Base-by-base conservation (phyloP, 495 filamentous ascomycete species). In the Rusavskia elegans region DNA sequence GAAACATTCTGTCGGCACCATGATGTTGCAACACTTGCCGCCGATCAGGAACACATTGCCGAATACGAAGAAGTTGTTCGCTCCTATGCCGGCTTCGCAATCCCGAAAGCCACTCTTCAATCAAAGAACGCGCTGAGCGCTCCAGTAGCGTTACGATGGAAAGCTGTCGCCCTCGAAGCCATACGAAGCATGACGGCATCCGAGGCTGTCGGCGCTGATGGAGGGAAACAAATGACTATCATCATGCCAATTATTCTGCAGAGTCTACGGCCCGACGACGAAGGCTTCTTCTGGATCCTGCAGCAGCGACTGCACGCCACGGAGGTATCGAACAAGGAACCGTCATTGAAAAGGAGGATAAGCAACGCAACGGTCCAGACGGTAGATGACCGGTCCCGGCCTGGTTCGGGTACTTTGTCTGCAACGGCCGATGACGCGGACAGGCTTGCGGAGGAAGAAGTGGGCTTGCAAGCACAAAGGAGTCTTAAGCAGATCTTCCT, bases 371-470 rank as follows among this genome's bases (percentile, higher is more conserved):
- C 88, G 1, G 81, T 89, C 11, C 73, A 77, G 51, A 90, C 84
- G 2, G 71, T 74, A 27, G 85, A 87, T 40, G 78, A 73, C 1
- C 68, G 64, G 13, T 77, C 78, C 32, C 81, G 84, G 17, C 65
- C 72, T 14, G 84, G 87, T 60, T 80, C 85, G 3, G 74, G 79
- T 48, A 74, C 81, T 35, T 79, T 89, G 20, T 79, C 82, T 9
- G 83, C 78, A 44, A 83, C 83, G 7, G 80, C 84, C 11, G 85
- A 80, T 29, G 87, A 94, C 63, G 85, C 83, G 36, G 89, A 96
- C 66, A 82, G 80, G 61, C 66, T 87, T 52, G 87, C 85, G 0
- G 89, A 95, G 64, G 80, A 93, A 69, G 81, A 88, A 58, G 85
- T 87, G n/a, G 81, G 85, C 30, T 68, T 92, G 6, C 65, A 88